Base-by-base conservation (phyloP, 495 filamentous ascomycete genomes). In the Symbiotaphrina buchneri region DNA sequence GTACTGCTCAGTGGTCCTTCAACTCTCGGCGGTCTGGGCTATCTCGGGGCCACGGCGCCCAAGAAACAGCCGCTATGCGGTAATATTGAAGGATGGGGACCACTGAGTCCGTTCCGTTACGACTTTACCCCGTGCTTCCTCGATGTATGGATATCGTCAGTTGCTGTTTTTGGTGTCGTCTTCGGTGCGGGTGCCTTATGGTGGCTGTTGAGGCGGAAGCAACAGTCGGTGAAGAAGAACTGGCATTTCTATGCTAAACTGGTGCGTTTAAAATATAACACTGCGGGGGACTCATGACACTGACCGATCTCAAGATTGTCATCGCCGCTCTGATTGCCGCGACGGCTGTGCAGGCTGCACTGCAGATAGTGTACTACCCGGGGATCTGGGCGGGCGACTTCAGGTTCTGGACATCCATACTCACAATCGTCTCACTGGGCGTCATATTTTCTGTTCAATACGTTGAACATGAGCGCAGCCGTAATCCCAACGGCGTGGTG, bases 81-180 rank as follows among this genome's bases (percentile, higher is more conserved):
- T 41, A 80, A 91, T 53, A 52, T 56, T 21, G 84, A 94, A 52
- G 90, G 90, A 45, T 99, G 87, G 87, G 90, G 90, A 7, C 90
- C 90, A 11, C 35, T 99, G 41, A 87, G 80, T 48, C 66, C 68
- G 13, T 59, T 64, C 34, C 57, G 83, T 39, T 91, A 76, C 49
- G 84, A 95, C 48, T 77, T 99, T 50, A 94, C 90, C 22, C 83
- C 90, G 34, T 99, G 90, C 53, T 95, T 94, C 48, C 62, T 92
- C 30, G 90, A 95, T 47, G 62, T 84, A 6, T 77, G 73, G 56
- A 65, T 95, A 33, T 68, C 72, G 18, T 45, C 60, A 4, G 73
- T 93, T 13, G 83, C 80, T 6, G 57, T 63, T 3, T 82, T 66
- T 51, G 79, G 87, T 7, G 58, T 92, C 17, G 21, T 91, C 10